These are phyloP conservation scores for Mycena floridula DNA, from an alignment of 768 basidiomycete genomes.

Conservation along the genomic window DNA sequence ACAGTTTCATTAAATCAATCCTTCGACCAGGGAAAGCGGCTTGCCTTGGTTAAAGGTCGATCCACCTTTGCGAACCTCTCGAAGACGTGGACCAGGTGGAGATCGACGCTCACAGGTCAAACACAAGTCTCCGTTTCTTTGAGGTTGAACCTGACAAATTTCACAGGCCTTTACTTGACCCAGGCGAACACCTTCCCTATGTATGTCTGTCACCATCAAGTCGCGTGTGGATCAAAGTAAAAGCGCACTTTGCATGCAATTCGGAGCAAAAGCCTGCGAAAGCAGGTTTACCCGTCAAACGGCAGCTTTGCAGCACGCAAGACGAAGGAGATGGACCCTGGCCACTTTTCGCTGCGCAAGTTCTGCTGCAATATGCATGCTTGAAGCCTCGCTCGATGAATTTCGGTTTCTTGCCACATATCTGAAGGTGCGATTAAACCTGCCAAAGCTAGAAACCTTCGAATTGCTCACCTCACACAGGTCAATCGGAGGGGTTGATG, in stretches of 20 bases:
- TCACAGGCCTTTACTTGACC: constrained; percentile 45
- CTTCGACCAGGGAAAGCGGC: constrained; percentile 11
- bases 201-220: constrained; percentile 5
- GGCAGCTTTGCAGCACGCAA: constrained; percentile 48
- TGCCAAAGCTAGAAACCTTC: neutral
- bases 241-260: constrained; percentile 47
- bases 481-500: constrained; percentile 27
- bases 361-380: constrained; percentile 57
- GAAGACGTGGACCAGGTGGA: constrained; percentile 35
- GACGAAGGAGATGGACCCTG: constrained; percentile 29
- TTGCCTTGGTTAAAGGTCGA: constrained; percentile 47
- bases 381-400: constrained; percentile 54
- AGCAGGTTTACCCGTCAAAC: constrained; percentile 40
- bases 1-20: constrained; percentile 11
- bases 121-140: constrained; percentile 40
- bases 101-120: constrained; percentile 42
- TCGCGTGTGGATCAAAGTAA: neutral
- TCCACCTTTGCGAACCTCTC: constrained; percentile 40
- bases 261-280: constrained; percentile 55
- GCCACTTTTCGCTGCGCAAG: constrained; percentile 45
- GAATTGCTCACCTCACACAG: constrained; percentile 36
- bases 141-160: constrained; percentile 41
- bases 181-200: constrained; percentile 46
- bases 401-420: constrained; percentile 55
- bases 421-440: constrained; percentile 23